phyloP scores from a whole-genome alignment of 1,284 basidiomycete species.

The Trichosporon sp. region DNA sequence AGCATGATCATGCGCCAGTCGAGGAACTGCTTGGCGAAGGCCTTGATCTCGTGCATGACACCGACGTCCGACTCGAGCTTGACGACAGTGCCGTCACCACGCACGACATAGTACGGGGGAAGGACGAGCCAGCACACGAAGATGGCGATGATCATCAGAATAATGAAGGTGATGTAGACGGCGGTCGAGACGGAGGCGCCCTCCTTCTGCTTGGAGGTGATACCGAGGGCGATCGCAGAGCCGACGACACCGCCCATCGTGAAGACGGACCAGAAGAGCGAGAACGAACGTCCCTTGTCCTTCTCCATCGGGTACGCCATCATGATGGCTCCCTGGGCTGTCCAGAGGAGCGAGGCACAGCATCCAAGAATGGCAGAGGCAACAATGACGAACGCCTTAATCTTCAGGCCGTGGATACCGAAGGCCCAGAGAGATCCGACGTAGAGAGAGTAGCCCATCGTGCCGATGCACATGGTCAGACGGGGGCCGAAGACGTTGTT shows the following conservation, averaged over 20 bases:
- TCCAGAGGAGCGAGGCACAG: conserved; percentile 44
- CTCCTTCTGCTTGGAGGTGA: conserved; percentile 41
- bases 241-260: conserved; percentile 59
- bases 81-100: conserved; percentile 47
- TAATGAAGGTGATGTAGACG: conserved; percentile 52
- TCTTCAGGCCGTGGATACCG: conserved; percentile 23
- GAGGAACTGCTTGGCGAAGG: conserved; percentile 42
- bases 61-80: conserved; percentile 36
- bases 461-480: conserved; percentile 57
- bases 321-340: conserved; percentile 59
- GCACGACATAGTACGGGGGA: conserved; percentile 45
- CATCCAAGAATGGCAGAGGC: conserved; percentile 58
- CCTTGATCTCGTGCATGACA: conserved; percentile 39
- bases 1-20: conserved; percentile 47
- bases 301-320: conserved; percentile 58
- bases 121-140: conserved; percentile 44
- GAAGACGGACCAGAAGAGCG: conserved; percentile 58
- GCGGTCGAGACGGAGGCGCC: conserved; percentile 44
- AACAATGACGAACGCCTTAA: conserved; percentile 52
- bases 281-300: conserved; percentile 27
- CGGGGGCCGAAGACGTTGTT: conserved; percentile 57
- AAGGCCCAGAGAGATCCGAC: conserved; percentile 40
- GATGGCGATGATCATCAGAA: conserved; percentile 51
- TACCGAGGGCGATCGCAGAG: conserved; percentile 57
- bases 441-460: conserved; percentile 51